Conservation (phyloP, 208 protist genomes). For the Wallacemonas collosoma region DNA sequence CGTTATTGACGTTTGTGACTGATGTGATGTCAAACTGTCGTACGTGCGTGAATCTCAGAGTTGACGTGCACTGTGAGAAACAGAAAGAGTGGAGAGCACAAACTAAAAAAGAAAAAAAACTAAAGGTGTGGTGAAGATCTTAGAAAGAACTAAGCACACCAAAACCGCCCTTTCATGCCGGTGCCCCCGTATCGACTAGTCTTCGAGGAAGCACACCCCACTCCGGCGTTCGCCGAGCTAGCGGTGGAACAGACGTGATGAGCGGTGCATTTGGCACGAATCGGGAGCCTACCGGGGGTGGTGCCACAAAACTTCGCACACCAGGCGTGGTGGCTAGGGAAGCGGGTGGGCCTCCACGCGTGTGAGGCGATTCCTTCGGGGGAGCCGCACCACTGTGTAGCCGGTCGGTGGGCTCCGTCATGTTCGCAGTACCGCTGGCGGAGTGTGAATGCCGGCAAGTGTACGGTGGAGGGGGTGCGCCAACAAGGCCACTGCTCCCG, state of each 20-base stretch:
- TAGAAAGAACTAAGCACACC: background rate
- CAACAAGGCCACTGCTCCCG: no score
- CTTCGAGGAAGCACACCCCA: constrained; percentile 38
- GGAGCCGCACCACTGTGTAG: background rate
- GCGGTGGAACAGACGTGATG: constrained; percentile 30
- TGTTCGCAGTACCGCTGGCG: no score
- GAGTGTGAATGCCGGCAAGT: no score
- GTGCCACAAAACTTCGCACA: constrained; percentile 39
- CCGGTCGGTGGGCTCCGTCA: no score
- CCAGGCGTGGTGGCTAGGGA: constrained; percentile 22
- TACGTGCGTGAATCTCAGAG: no score
- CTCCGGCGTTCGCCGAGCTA: constrained; percentile 35
- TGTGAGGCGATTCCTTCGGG: background rate
- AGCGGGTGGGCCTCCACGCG: background rate
- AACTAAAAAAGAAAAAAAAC: constrained; percentile 11
- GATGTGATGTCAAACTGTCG: no score
- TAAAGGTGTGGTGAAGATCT: background rate
- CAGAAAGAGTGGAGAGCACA: no score
- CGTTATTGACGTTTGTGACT: no score
- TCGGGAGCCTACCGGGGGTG: constrained; percentile 39
- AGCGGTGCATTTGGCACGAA: constrained; percentile 29
- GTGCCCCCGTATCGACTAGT: background rate
- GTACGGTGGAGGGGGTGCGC: no score
- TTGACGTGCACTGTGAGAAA: no score
- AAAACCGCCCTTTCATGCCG: background rate